These are phyloP conservation scores for Amylocarpus encephaloides DNA, from an alignment of 2,329 filamentous ascomycete species.

Conservation along the genomic window DNA sequence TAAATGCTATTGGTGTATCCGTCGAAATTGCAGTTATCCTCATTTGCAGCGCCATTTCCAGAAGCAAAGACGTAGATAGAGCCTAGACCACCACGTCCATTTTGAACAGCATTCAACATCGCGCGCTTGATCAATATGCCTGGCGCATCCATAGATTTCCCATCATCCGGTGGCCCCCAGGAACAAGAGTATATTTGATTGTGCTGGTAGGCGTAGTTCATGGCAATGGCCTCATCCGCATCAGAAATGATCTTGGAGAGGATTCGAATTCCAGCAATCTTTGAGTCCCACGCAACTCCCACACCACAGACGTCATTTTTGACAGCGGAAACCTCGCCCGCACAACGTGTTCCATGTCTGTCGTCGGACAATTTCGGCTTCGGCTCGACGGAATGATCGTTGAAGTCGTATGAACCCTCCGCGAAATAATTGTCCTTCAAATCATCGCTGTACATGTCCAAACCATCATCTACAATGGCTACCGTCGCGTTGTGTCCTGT, in stretches of 20 bases:
- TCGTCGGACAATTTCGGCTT: constrained; percentile 80
- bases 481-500: constrained; percentile 86
- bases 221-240: constrained; percentile 81
- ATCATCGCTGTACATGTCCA: constrained; percentile 94
- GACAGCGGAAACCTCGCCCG: constrained; percentile 88
- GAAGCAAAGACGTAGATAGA: constrained; percentile 96
- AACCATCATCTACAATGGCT: constrained; percentile 90
- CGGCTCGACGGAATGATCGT: constrained; percentile 73
- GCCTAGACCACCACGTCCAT: constrained; percentile 75
- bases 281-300: constrained; percentile 90
- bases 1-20: constrained; percentile 99
- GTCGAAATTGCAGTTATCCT: constrained; percentile 98
- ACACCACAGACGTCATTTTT: constrained; percentile 89
- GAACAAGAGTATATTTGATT: constrained; percentile 99
- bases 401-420: constrained; percentile 91
- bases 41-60: constrained; percentile 79
- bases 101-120: constrained; percentile 87
- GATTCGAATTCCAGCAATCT: constrained; percentile 86
- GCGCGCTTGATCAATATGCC: constrained; percentile 81
- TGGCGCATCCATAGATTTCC: constrained; percentile 86
- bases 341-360: constrained; percentile 86
- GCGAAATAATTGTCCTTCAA: constrained; percentile 91
- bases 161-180: constrained; percentile 95
- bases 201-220: constrained; percentile 86
- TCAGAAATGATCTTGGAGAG: constrained; percentile 86